Evolutionary conservation across 805 yeast species (phyloP).

Genomic region (Diddensiella santjacobensis): DNA sequence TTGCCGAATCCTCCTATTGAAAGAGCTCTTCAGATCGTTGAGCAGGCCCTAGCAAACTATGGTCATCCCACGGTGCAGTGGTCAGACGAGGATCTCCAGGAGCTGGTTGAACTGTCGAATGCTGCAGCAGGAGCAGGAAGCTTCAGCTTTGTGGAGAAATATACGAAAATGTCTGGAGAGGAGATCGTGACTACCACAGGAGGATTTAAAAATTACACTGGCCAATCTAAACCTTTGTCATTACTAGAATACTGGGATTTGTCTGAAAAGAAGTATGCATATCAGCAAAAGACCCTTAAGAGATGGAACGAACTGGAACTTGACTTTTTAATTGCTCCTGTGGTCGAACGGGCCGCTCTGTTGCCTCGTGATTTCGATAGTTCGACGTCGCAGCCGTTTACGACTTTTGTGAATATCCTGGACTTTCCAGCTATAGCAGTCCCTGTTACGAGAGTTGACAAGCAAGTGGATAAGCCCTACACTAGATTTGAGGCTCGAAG

Average conservation of each 20-base stretch:
- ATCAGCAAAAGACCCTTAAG: slow-evolving; percentile 4
- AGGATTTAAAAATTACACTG: slow-evolving; percentile 45
- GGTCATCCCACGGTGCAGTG: slow-evolving; percentile 28
- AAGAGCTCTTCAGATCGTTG: slow-evolving; percentile 41
- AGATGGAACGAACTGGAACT: slow-evolving; percentile 6
- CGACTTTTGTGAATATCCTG: slow-evolving; percentile 65
- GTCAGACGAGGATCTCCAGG: slow-evolving; percentile 25
- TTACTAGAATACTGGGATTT: slow-evolving; percentile 14
- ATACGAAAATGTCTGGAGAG: slow-evolving; percentile 40
- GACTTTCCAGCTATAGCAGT: slow-evolving; percentile 58
- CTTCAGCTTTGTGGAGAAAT: slow-evolving; percentile 49
- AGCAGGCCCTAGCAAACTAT: slow-evolving; percentile 20
- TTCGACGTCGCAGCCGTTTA: slow-evolving; percentile 47
- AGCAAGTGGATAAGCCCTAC: slow-evolving; percentile 53
- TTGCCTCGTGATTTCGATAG: neutral
- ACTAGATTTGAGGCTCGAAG: slow-evolving; percentile 52
- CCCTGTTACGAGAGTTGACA: slow-evolving; percentile 27
- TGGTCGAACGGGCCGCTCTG: slow-evolving; percentile 59
- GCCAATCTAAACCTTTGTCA: slow-evolving; percentile 9
- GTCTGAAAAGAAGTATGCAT: neutral
- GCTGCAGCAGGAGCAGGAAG: slow-evolving; percentile 47
- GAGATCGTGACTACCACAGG: slow-evolving; percentile 49
- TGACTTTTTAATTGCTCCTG: slow-evolving; percentile 12
- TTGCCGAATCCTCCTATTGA: slow-evolving; percentile 50
- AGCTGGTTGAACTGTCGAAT: slow-evolving; percentile 62